A percentile compares a stretch with the other conserved stretches of the same genome.
Evolutionary conservation across 441 rosid genomes (phyloP).

Genomic region (Iberis amara): DNA sequence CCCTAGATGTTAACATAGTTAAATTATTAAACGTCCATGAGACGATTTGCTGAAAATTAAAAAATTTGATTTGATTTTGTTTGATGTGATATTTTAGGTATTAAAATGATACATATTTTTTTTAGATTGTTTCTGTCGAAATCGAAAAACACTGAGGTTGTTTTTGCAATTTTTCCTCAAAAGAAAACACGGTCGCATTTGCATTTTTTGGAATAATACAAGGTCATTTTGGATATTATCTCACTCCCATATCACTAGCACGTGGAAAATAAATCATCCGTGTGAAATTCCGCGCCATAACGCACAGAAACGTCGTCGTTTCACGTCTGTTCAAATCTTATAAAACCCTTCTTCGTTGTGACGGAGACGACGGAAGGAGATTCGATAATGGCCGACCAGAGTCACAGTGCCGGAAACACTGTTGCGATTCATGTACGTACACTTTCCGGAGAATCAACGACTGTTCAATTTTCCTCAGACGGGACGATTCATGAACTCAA

Average conservation of each 20-base stretch:
- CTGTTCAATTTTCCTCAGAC: constrained; percentile 31
- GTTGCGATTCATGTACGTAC: constrained; percentile 52
- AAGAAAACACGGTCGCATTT: background rate
- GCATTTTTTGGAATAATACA: background rate
- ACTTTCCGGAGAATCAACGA: constrained; percentile 55
- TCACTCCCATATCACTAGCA: background rate
- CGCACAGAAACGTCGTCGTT: background rate
- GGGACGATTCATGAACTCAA: constrained; percentile 51
- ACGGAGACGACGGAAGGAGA: constrained; percentile 6
- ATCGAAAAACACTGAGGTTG: too few relatives aligned
- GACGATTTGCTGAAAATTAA: too few relatives aligned
- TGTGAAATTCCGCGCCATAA: constrained; percentile 29
- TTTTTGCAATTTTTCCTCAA: too few relatives aligned
- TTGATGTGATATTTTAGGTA: too few relatives aligned
- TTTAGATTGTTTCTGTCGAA: too few relatives aligned
- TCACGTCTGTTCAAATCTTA: background rate
- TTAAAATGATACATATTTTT: too few relatives aligned
- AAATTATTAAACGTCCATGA: too few relatives aligned
- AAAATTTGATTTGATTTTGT: too few relatives aligned
- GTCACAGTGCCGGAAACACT: constrained; percentile 35
- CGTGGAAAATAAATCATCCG: constrained; percentile 16
- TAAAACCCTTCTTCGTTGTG: background rate
- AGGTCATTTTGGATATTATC: constrained; percentile 4
- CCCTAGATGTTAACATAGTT: too few relatives aligned
- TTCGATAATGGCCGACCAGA: constrained; percentile 26